phyloP scores from a whole-genome alignment of 2,329 filamentous ascomycete species.

The Aureobasidium subglaciale region DNA sequence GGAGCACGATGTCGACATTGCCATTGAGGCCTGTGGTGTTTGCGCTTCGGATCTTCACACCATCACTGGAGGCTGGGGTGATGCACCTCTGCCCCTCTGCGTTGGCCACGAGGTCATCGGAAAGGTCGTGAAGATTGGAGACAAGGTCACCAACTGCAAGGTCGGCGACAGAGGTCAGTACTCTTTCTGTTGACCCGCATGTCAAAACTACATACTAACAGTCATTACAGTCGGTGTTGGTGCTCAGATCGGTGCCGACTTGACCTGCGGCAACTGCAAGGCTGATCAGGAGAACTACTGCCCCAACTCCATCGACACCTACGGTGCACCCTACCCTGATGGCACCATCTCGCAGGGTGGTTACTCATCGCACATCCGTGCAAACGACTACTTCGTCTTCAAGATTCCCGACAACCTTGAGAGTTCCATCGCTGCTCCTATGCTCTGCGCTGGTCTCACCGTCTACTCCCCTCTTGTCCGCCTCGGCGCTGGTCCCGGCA shows the following conservation, averaged over 20 bases:
- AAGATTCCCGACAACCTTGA: slow-evolving; percentile 69
- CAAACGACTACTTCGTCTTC: slow-evolving; percentile 68
- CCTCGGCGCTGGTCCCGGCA: slow-evolving; percentile 67
- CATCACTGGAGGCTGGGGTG: slow-evolving; percentile 56
- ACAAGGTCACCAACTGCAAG: slow-evolving; percentile 44
- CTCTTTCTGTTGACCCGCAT: background rate
- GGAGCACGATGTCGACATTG: slow-evolving; percentile 80
- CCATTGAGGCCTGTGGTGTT: slow-evolving; percentile 71
- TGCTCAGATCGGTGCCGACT: slow-evolving; percentile 43
- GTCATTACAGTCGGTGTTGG: slow-evolving; percentile 42
- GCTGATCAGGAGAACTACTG: slow-evolving; percentile 48
- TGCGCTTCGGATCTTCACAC: slow-evolving; percentile 45
- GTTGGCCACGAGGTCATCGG: slow-evolving; percentile 58
- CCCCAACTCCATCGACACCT: slow-evolving; percentile 43
- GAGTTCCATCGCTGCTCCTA: slow-evolving; percentile 55
- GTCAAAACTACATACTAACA: slow-evolving; percentile 12
- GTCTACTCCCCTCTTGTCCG: slow-evolving; percentile 71
- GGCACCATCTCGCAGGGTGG: slow-evolving; percentile 61
- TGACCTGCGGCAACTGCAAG: slow-evolving; percentile 46
- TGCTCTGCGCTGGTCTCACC: slow-evolving; percentile 73
- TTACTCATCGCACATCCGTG: slow-evolving; percentile 61
- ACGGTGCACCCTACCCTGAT: slow-evolving; percentile 43
- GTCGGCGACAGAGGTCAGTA: slow-evolving; percentile 28
- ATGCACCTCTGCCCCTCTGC: slow-evolving; percentile 54
- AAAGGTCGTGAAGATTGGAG: slow-evolving; percentile 43